These are phyloP conservation scores for Cystobasidium slooffiae DNA, from an alignment of 1,284 basidiomycete genomes.

Conservation along the genomic window DNA sequence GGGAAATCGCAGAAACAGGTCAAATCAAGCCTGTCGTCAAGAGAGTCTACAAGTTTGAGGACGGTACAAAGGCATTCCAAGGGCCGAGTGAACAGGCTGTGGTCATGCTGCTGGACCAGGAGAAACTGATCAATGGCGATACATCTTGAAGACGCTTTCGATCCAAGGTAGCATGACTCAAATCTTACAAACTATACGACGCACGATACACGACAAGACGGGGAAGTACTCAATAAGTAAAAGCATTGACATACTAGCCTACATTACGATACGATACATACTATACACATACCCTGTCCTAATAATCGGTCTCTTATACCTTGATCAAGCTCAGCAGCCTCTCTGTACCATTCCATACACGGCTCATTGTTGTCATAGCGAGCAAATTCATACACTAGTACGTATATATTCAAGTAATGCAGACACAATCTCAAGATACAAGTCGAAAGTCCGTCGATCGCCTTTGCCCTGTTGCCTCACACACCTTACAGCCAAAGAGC, in stretches of 20 bases:
- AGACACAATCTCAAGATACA: no score
- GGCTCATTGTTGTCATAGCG: not conserved
- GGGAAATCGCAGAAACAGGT: slow-evolving; percentile 45
- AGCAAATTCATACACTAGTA: not conserved
- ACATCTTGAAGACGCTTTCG: not conserved
- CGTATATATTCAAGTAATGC: not conserved
- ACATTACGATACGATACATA: not conserved
- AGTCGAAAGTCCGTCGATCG: no score
- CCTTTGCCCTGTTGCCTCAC: no score
- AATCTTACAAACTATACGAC: not conserved
- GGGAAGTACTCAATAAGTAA: no score
- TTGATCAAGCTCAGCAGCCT: no score
- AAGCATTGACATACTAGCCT: not conserved
- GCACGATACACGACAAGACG: not conserved
- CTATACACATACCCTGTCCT: not conserved
- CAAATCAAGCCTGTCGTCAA: slow-evolving; percentile 44
- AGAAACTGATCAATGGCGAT: slow-evolving; percentile 18
- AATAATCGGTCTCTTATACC: no score
- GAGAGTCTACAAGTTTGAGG: slow-evolving; percentile 42
- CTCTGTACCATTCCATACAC: no score
- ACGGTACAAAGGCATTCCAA: slow-evolving; percentile 47
- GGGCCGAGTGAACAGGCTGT: slow-evolving; percentile 40
- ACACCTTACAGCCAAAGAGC: no score
- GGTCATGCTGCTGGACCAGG: slow-evolving; percentile 43
- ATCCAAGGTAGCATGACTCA: not conserved